Percentiles rank a stretch among this genome's conserved stretches.
Conservation (phyloP, 495 filamentous ascomycete species). For the Apiosordaria backusii region DNA sequence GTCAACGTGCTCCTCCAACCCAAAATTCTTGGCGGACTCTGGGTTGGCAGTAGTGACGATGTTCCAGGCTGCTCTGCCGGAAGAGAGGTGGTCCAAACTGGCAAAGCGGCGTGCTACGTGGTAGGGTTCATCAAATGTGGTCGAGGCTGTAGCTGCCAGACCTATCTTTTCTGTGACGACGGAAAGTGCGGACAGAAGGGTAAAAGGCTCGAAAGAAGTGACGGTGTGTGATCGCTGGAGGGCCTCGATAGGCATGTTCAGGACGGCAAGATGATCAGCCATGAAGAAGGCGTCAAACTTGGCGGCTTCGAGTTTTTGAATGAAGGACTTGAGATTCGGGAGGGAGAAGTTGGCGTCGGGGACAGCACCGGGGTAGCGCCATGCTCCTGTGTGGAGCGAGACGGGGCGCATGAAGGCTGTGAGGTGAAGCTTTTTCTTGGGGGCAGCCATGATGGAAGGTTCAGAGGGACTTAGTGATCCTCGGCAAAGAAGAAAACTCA, state of each 20-base stretch:
- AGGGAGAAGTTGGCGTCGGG: conserved; percentile 60
- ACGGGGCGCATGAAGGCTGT: conserved; percentile 61
- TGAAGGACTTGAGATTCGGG: conserved; percentile 50
- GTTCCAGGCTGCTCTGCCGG: conserved; percentile 61
- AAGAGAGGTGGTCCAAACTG: conserved; percentile 57
- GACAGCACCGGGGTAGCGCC: conserved; percentile 55
- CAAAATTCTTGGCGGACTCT: conserved; percentile 53
- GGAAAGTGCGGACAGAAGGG: conserved; percentile 49
- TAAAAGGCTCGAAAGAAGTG: conserved; percentile 52
- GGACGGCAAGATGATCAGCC: conserved; percentile 56
- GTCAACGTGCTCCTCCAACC: conserved; percentile 50
- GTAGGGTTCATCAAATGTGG: conserved; percentile 55
- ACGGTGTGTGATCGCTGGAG: conserved; percentile 56
- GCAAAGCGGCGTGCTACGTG: conserved; percentile 56
- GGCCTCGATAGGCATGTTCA: conserved; percentile 57
- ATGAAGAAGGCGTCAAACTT: conserved; percentile 64
- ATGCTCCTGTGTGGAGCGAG: conserved; percentile 54
- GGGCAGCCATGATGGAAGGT: background rate
- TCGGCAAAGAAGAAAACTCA: background rate
- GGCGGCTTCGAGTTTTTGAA: conserved; percentile 53
- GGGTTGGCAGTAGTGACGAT: conserved; percentile 60
- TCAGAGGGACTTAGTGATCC: background rate
- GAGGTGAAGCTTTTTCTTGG: conserved; percentile 43
- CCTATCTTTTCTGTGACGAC: conserved; percentile 49
- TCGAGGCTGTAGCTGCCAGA: conserved; percentile 52